These are phyloP conservation scores for Metarhizium sp. DNA, from an alignment of 2,329 filamentous ascomycete species.

Conservation along the genomic window DNA sequence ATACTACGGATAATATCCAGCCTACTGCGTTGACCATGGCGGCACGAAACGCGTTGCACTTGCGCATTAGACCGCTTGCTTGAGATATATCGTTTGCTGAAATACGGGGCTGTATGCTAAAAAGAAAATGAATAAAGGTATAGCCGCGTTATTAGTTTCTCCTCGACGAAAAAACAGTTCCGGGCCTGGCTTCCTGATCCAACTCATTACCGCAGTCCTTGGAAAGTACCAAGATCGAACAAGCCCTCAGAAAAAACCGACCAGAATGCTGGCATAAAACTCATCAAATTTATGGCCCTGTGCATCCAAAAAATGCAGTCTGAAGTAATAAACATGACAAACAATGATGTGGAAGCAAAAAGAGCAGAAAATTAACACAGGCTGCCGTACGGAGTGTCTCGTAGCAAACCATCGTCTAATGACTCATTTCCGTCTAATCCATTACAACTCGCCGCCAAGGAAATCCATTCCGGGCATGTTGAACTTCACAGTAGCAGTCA, in stretches of 20 bases:
- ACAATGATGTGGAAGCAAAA: background rate
- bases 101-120: background rate
- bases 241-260: background rate
- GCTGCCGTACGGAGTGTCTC: background rate
- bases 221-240: background rate
- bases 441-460: slow-evolving; percentile 33
- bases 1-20: background rate
- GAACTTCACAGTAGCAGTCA: slow-evolving; percentile 67
- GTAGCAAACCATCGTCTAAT: background rate
- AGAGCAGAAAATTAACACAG: background rate
- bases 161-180: background rate
- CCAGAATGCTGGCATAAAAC: background rate
- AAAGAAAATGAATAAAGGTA: background rate
- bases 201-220: background rate
- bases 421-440: background rate
- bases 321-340: background rate
- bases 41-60: background rate
- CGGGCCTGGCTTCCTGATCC: background rate
- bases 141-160: background rate
- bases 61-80: background rate
- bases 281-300: background rate
- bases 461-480: slow-evolving; percentile 23
- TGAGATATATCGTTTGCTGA: background rate
- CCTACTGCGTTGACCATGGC: background rate
- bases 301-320: background rate